A percentile compares a stretch with the other conserved stretches of the same genome.
These are phyloP conservation scores for Cenchrus fungigraminus DNA, from an alignment of 176 grass and related monocot genomes.

Conservation along the genomic window DNA sequence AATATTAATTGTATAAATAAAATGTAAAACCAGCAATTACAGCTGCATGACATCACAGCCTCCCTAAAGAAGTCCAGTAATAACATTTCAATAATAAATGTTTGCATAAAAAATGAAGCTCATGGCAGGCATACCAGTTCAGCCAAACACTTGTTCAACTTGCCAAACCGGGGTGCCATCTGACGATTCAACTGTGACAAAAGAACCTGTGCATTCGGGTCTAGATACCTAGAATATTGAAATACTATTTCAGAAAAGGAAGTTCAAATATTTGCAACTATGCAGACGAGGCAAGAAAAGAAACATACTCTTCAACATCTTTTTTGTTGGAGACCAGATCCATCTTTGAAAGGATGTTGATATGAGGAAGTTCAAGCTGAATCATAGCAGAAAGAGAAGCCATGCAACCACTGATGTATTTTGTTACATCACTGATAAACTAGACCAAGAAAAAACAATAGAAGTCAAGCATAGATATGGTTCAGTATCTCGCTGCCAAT, in stretches of 20 bases:
- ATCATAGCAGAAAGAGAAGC: constrained; percentile 97
- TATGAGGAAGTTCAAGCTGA: constrained; percentile 96
- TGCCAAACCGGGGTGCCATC: constrained; percentile 90
- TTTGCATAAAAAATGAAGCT: neutral
- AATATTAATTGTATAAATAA: neutral
- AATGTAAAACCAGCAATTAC: neutral
- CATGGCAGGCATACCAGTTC: constrained; percentile 60
- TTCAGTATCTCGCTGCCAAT: neutral
- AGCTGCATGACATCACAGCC: neutral
- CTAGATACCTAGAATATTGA: constrained; percentile 67
- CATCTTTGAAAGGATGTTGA: constrained; percentile 99
- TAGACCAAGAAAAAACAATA: constrained; percentile 53
- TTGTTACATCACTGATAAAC: constrained; percentile 95
- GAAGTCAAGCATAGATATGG: neutral
- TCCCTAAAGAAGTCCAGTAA: neutral
- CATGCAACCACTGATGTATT: constrained; percentile 98
- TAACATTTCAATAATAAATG: neutral
- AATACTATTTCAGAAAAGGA: neutral
- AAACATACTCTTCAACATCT: constrained; percentile 81
- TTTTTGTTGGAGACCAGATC: constrained; percentile 91
- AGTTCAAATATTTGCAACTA: constrained; percentile 15
- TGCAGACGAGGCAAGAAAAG: neutral
- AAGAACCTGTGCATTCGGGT: constrained; percentile 81
- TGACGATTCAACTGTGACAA: constrained; percentile 87
- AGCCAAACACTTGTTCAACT: constrained; percentile 85